Base-by-base conservation (phyloP, 2,329 filamentous ascomycete genomes). In the Fusarium subtropicale region DNA sequence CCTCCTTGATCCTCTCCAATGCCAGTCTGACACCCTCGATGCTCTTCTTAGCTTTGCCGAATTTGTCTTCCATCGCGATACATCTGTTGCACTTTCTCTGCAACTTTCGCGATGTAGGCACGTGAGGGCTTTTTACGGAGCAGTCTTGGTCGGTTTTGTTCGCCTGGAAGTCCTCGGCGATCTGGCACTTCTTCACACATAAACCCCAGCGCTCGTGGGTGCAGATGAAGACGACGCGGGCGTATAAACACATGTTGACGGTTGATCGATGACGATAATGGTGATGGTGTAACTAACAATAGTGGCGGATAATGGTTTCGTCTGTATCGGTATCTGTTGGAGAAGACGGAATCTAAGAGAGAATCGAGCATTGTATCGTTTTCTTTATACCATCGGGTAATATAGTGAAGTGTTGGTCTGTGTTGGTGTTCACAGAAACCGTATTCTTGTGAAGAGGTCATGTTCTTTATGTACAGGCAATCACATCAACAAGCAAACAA, bases 181-280 rank as follows among this genome's bases (percentile, higher is more conserved):
- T 52, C 28, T 54, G 33, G 56, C 76, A 79, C 5, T 39, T 50
- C 51, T 65, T 73, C 26, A 74, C 57, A 24, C 71, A 64, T 16
- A 64, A 61, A 33, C 76, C 74, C 77, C 74, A 76, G 31, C 56
- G 33, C 30, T 69, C 51, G 61, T 79, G 76, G 7, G 45, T 24
- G 71, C 76, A 78, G 31, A 30, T 30, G 52, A 75, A 78, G 34
- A 75, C 31, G 33, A 66, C 66, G 33, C 70, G 71, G 10, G 63
- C 39, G 68, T 77, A 76, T 13, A 53, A 64, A 52, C 77, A 78
- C 78, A 79, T 66, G 10, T 10, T 78, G 36, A 28, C 24, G 48
- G 33, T 20, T 36, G 33, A 24, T 50, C 22, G 16, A 34, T 9
- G 48, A 38, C 4, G 28, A 18, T 22, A 22, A 22, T n/a, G 11